Evolutionary conservation across 768 basidiomycete species (phyloP).

Genomic region (Amanita rimosa): DNA sequence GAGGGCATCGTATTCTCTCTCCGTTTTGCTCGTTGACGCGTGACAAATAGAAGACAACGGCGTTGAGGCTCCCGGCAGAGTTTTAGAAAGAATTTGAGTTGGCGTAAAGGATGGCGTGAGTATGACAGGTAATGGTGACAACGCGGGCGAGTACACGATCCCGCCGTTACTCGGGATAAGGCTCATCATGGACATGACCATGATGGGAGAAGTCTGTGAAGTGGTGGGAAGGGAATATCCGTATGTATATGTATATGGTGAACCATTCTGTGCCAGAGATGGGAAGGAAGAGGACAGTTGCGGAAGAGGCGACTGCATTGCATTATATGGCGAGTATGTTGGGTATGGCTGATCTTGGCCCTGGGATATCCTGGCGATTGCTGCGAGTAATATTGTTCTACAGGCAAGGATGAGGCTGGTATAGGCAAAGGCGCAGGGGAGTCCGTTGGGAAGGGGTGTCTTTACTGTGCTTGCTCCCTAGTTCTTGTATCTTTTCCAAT

Average conservation of each 20-base stretch:
- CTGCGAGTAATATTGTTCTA: no score
- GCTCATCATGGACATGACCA: neutral
- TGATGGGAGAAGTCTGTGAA: neutral
- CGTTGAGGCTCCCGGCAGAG: neutral
- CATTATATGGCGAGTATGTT: neutral
- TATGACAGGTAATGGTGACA: neutral
- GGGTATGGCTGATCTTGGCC: neutral
- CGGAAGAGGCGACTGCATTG: neutral
- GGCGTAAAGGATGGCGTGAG: neutral
- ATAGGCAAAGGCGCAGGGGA: no score
- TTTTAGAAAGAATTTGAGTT: neutral
- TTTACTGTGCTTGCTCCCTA: neutral
- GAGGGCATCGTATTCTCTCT: neutral
- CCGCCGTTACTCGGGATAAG: neutral
- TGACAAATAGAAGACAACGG: neutral
- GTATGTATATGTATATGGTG: neutral
- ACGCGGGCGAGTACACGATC: neutral
- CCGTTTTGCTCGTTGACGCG: neutral
- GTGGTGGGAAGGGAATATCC: neutral
- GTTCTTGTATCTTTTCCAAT: neutral
- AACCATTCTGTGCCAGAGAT: neutral
- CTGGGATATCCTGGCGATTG: neutral
- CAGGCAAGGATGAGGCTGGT: no score
- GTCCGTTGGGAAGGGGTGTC: neutral
- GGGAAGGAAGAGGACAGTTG: neutral